Conservation (phyloP, 805 yeast genomes). For the Kodamaea hsintzibuensis region DNA sequence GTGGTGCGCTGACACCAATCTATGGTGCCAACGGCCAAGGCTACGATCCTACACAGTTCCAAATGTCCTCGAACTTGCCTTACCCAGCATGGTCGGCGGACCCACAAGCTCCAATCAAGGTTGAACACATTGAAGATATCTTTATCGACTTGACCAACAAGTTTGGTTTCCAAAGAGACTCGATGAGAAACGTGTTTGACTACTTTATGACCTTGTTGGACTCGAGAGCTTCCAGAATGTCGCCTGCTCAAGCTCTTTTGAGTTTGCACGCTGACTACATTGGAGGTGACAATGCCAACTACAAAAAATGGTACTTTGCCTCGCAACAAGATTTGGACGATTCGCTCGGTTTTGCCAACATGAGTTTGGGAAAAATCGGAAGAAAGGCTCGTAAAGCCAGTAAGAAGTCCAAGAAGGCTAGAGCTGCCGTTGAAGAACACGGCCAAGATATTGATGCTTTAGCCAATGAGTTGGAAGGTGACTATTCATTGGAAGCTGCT, state of each 20-base stretch:
- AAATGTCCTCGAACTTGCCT: slow-evolving; percentile 82
- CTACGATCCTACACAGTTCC: slow-evolving; percentile 63
- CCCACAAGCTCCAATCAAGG: slow-evolving; percentile 79
- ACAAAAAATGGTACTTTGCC: slow-evolving; percentile 86
- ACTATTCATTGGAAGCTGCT: slow-evolving; percentile 77
- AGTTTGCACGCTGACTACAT: slow-evolving; percentile 85
- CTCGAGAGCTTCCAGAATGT: slow-evolving; percentile 84
- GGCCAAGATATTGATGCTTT: slow-evolving; percentile 62
- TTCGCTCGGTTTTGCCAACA: slow-evolving; percentile 78
- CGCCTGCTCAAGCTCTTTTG: slow-evolving; percentile 82
- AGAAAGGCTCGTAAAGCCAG: slow-evolving; percentile 80
- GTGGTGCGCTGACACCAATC: slow-evolving; percentile 94
- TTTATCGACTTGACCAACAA: slow-evolving; percentile 80
- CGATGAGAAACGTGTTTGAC: slow-evolving; percentile 89
- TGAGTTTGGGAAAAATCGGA: slow-evolving; percentile 73
- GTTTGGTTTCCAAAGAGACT: slow-evolving; percentile 89
- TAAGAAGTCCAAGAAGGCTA: slow-evolving; percentile 77
- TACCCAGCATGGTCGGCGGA: slow-evolving; percentile 99
- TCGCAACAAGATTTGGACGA: slow-evolving; percentile 87
- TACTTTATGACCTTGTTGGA: slow-evolving; percentile 83
- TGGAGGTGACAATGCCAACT: slow-evolving; percentile 85
- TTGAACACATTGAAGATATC: slow-evolving; percentile 83
- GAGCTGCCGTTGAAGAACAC: slow-evolving; percentile 65
- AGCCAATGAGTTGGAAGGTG: slow-evolving; percentile 76
- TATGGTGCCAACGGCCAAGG: slow-evolving; percentile 61